Evolutionary conservation across 805 yeast species (phyloP).

Genomic region (Candida insectalens): DNA sequence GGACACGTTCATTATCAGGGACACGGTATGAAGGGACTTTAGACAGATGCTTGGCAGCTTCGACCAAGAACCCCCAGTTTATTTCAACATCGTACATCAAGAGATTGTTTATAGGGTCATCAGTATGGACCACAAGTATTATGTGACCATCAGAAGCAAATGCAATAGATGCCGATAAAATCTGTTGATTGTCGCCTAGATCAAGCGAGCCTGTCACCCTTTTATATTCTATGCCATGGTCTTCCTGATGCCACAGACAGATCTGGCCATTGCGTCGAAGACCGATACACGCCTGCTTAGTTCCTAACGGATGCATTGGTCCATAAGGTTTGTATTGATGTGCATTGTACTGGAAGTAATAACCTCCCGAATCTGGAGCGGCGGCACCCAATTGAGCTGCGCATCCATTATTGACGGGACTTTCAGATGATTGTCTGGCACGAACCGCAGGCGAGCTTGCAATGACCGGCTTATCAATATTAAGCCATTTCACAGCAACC

Average conservation of each 20-base stretch:
- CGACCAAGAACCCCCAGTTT: conserved; percentile 47
- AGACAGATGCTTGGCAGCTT: conserved; percentile 36
- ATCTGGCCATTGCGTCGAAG: conserved; percentile 55
- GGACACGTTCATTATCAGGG: conserved; percentile 32
- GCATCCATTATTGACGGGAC: conserved; percentile 23
- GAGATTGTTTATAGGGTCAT: conserved; percentile 25
- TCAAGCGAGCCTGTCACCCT: conserved; percentile 21
- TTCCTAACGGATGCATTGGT: conserved; percentile 54
- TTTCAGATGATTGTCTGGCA: conserved; percentile 16
- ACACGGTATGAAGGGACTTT: conserved; percentile 40
- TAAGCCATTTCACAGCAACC: conserved; percentile 63
- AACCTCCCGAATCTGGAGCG: conserved; percentile 21
- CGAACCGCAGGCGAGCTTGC: conserved; percentile 49
- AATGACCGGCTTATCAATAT: conserved; percentile 57
- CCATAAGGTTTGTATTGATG: conserved; percentile 52
- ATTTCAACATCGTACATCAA: conserved; percentile 32
- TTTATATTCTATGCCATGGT: conserved; percentile 49
- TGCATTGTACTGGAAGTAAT: conserved; percentile 43
- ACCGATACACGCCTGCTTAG: conserved; percentile 64
- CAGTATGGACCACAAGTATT: conserved; percentile 32
- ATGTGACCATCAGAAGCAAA: conserved; percentile 38
- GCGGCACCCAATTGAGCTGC: conserved; percentile 28
- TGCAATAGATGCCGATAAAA: conserved; percentile 39
- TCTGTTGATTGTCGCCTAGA: conserved; percentile 15
- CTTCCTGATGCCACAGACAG: conserved; percentile 54